Conservation (phyloP, 768 basidiomycete genomes). For the Naganishia onofrii region DNA sequence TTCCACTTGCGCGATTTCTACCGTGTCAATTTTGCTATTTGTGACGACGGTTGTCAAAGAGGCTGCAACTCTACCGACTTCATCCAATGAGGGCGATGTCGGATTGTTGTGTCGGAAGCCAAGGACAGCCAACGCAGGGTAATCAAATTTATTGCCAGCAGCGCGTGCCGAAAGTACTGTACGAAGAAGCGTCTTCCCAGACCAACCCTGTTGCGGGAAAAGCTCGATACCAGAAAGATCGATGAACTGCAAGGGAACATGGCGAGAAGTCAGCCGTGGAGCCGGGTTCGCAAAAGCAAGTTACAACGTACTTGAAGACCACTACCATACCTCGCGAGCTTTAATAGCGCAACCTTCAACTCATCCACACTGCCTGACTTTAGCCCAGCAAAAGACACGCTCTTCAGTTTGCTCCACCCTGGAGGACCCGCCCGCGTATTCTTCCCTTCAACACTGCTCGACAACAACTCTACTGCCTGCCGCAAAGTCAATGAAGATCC, state of each 20-base stretch:
- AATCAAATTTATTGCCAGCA: neutral
- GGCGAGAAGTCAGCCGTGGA: neutral
- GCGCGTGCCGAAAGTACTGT: neutral
- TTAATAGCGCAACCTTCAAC: conserved; percentile 10
- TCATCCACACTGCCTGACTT: conserved; percentile 9
- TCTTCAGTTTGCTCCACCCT: conserved; percentile 10
- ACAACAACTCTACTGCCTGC: conserved; percentile 6
- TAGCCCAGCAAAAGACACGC: conserved; percentile 4
- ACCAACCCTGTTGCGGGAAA: neutral
- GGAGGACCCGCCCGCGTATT: neutral
- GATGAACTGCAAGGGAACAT: neutral
- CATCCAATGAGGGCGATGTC: neutral
- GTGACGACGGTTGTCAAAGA: no score
- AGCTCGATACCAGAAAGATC: conserved; percentile 16
- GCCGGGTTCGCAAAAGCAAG: neutral
- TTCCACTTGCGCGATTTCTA: neutral
- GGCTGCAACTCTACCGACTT: no score
- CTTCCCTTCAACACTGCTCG: neutral
- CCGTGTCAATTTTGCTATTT: neutral
- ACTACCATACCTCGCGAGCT: conserved; percentile 10
- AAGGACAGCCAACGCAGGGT: neutral
- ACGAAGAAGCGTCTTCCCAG: conserved; percentile 6
- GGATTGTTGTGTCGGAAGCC: neutral
- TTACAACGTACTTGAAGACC: conserved; percentile 7
- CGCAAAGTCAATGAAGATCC: conserved; percentile 3